Percentiles rank a stretch among this genome's conserved stretches.
phyloP scores from a whole-genome alignment of 345 rosid species.

The Aegle marmelos region DNA sequence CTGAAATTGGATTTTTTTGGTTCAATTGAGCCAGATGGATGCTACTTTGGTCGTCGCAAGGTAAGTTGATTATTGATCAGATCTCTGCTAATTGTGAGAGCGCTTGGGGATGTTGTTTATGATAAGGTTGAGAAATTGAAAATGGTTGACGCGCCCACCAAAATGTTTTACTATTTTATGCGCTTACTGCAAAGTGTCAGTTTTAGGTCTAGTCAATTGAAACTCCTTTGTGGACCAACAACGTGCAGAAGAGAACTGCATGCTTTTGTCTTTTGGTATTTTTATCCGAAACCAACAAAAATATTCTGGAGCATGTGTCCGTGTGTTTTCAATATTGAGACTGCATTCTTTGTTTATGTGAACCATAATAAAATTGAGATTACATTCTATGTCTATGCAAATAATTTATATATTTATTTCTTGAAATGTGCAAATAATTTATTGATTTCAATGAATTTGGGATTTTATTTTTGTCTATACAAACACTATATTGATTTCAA shows the following conservation, averaged over 20 bases:
- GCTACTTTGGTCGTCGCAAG: slow-evolving; percentile 91
- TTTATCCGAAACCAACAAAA: background rate
- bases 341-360: background rate
- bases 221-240: background rate
- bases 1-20: slow-evolving; percentile 97
- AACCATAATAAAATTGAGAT: background rate
- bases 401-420: background rate
- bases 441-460: background rate
- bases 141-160: background rate
- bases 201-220: background rate
- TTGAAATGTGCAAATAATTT: background rate
- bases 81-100: background rate
- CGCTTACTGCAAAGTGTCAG: background rate
- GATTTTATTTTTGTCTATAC: background rate
- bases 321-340: background rate
- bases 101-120: background rate
- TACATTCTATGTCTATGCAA: background rate
- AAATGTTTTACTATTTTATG: background rate
- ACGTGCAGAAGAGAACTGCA: background rate
- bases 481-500: background rate
- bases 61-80: slow-evolving; percentile 25
- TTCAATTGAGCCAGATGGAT: slow-evolving; percentile 92
- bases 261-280: background rate
- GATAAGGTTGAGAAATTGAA: background rate
- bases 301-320: background rate